These are phyloP conservation scores for Cladophialophora exuberans DNA, from an alignment of 2,329 filamentous ascomycete species.

Conservation along the genomic window DNA sequence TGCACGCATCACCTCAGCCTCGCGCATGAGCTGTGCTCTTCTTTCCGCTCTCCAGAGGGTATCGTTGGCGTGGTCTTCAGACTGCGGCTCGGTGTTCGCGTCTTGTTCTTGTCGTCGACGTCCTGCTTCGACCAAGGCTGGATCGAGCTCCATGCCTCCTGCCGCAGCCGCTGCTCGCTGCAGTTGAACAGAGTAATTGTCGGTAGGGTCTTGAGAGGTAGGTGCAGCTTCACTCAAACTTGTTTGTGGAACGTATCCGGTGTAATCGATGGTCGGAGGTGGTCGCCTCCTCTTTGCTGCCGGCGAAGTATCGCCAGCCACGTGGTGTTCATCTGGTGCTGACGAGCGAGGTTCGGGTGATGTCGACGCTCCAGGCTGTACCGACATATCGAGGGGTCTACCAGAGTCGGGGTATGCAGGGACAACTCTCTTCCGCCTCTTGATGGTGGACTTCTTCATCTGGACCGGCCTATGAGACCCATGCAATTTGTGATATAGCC, in stretches of 20 bases:
- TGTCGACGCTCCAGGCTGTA: conserved; percentile 18
- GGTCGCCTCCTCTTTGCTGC: conserved; percentile 34
- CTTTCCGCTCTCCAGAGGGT: conserved; percentile 25
- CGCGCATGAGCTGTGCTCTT: conserved; percentile 60
- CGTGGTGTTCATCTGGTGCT: conserved; percentile 17
- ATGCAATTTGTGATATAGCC: conserved; percentile 94
- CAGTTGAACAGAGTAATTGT: conserved; percentile 24
- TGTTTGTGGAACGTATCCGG: conserved; percentile 45
- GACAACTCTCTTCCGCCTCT: conserved; percentile 91
- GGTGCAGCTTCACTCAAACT: conserved; percentile 40
- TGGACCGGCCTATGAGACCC: conserved; percentile 88
- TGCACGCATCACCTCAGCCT: conserved; percentile 76
- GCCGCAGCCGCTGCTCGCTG: conserved; percentile 34
- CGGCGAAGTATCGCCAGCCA: conserved; percentile 26
- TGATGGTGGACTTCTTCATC: conserved; percentile 99
- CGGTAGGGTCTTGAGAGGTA: conserved; percentile 13
- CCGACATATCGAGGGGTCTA: conserved; percentile 19
- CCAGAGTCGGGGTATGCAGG: conserved; percentile 63
- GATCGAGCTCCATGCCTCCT: conserved; percentile 47
- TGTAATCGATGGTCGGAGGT: conserved; percentile 56
- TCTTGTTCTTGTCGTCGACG: conserved; percentile 38
- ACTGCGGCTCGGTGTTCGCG: neutral
- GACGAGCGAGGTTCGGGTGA: conserved; percentile 25
- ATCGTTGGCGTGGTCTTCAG: neutral
- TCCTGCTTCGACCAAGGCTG: conserved; percentile 40